Evolutionary conservation across 176 grass and related monocot species (phyloP).

Genomic region (Oryza longistaminata): DNA sequence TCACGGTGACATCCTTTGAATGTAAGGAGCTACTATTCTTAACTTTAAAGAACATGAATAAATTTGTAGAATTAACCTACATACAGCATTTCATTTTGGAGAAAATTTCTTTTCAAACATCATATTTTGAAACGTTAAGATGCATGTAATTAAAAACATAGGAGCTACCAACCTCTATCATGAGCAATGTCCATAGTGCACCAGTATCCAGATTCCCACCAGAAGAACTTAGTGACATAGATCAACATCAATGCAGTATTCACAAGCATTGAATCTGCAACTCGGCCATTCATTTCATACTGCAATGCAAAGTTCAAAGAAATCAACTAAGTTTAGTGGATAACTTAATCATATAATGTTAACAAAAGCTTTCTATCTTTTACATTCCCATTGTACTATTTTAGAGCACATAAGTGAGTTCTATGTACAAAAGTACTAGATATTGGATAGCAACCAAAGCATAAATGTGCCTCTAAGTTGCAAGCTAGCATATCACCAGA

Average conservation of each 20-base stretch:
- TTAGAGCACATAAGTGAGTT: background rate
- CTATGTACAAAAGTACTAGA: constrained; percentile 2
- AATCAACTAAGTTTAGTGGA: background rate
- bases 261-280: constrained; percentile 95
- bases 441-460: background rate
- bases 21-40: background rate
- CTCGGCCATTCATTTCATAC: constrained; percentile 83
- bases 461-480: background rate
- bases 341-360: background rate
- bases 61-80: background rate
- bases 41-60: background rate
- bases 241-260: constrained; percentile 96
- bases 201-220: constrained; percentile 99
- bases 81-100: background rate
- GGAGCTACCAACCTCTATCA: constrained; percentile 68
- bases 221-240: constrained; percentile 97
- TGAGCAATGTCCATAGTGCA: constrained; percentile 99
- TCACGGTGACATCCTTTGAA: background rate
- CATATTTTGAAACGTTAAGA: background rate
- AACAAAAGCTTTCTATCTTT: background rate
- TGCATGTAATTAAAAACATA: background rate
- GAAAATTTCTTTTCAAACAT: background rate
- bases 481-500: constrained; percentile 1
- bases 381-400: background rate
- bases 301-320: constrained; percentile 46